Percentiles rank a stretch among this genome's conserved stretches.
These are phyloP conservation scores for Petunia hybrid DNA, from an alignment of 305 asterid genomes.

Conservation along the genomic window DNA sequence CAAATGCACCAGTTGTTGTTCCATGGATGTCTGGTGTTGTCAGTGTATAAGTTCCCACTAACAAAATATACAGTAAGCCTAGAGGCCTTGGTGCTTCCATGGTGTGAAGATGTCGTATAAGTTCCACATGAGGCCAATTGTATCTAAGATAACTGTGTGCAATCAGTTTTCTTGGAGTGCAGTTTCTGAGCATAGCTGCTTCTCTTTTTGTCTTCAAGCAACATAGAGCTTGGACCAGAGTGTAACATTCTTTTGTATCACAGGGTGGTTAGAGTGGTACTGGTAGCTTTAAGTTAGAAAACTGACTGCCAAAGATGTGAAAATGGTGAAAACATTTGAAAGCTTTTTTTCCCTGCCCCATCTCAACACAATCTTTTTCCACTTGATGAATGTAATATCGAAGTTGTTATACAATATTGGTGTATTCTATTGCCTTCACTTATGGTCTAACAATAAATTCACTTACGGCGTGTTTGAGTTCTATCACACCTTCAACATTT, in stretches of 20 bases:
- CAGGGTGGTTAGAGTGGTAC: constrained; percentile 26
- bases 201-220: not conserved
- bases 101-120: constrained; percentile 26
- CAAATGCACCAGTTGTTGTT: constrained; percentile 72
- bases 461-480: not conserved
- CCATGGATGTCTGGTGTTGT: constrained; percentile 87
- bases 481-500: too few relatives aligned
- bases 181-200: not conserved
- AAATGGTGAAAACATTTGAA: not conserved
- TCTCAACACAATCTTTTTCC: not conserved
- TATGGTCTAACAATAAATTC: not conserved
- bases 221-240: not conserved
- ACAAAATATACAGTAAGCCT: not conserved
- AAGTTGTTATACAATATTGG: constrained; percentile 8
- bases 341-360: not conserved
- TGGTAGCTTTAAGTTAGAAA: constrained; percentile 16
- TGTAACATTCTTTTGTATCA: constrained; percentile 27
- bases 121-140: not conserved
- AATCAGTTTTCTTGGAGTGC: not conserved
- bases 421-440: constrained; percentile 19
- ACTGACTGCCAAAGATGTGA: not conserved
- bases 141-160: constrained; percentile 13
- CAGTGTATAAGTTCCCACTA: constrained; percentile 41
- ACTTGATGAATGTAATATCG: not conserved
- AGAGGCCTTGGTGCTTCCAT: not conserved